Conservation (phyloP, 1,139 yeast species). For the Yamadazyma dushanensis region DNA sequence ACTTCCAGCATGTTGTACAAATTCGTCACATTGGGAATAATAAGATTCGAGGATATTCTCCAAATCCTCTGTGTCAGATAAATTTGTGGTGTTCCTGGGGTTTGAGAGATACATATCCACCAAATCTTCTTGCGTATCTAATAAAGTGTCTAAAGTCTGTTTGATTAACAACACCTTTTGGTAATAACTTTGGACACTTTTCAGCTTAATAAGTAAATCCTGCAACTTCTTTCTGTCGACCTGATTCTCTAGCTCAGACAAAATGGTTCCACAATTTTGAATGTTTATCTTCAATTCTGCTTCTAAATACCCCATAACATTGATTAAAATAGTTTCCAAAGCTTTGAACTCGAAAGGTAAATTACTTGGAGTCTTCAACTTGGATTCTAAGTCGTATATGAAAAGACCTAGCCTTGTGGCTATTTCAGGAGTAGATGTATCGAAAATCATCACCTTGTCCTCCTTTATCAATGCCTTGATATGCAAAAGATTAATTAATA, state of each 20-base stretch:
- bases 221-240: conserved; percentile 83
- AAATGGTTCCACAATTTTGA: conserved; percentile 70
- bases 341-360: conserved; percentile 82
- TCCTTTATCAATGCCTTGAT: conserved; percentile 83
- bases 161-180: conserved; percentile 84
- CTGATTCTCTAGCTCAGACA: conserved; percentile 80
- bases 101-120: conserved; percentile 79
- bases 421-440: conserved; percentile 58
- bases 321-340: conserved; percentile 80
- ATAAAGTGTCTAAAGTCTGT: conserved; percentile 79
- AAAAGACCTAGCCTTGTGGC: conserved; percentile 70
- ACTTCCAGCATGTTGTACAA: conserved; percentile 90
- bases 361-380: conserved; percentile 47
- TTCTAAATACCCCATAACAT: conserved; percentile 79
- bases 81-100: conserved; percentile 21
- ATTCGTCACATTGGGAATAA: conserved; percentile 93
- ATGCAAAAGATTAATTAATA: conserved; percentile 77
- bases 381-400: conserved; percentile 83
- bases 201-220: conserved; percentile 76
- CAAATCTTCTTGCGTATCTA: conserved; percentile 87
- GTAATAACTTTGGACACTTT: conserved; percentile 74
- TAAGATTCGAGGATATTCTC: conserved; percentile 92
- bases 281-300: conserved; percentile 81
- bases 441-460: conserved; percentile 81
- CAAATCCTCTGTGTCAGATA: conserved; percentile 53